Conservation (phyloP, 2,329 filamentous ascomycete species). For the Paradendryphiella salina region DNA sequence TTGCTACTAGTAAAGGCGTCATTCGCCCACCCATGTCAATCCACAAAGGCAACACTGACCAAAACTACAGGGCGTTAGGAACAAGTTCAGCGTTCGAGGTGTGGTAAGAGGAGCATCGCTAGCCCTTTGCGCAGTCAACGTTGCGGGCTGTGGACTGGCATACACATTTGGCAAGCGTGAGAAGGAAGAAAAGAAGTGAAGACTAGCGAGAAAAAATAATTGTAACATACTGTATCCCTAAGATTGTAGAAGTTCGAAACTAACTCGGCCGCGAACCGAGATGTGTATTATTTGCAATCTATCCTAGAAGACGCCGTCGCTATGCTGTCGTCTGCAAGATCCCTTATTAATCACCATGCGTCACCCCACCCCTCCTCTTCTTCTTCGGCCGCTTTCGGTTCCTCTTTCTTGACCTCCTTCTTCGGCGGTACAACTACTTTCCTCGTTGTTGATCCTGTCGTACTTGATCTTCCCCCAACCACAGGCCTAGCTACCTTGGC, state of each 20-base stretch:
- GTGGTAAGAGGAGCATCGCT: constrained; percentile 57
- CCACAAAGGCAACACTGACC: neutral
- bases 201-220: neutral
- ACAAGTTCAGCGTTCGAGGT: constrained; percentile 56
- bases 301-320: constrained; percentile 13
- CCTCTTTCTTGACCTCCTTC: constrained; percentile 38
- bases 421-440: constrained; percentile 35
- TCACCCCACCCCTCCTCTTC: constrained; percentile 48
- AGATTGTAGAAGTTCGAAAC: neutral
- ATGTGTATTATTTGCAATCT: constrained; percentile 2
- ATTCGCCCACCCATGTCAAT: neutral
- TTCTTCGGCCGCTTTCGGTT: constrained; percentile 49
- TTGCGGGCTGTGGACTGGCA: constrained; percentile 56
- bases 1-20: too few species aligned
- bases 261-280: neutral
- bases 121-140: constrained; percentile 55
- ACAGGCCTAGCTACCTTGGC: constrained; percentile 41
- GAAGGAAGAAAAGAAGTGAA: constrained; percentile 32
- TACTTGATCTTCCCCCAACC: constrained; percentile 36
- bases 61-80: constrained; percentile 44
- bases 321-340: constrained; percentile 10
- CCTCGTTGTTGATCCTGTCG: constrained; percentile 37
- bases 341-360: constrained; percentile 36
- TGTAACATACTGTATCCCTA: constrained; percentile 12
- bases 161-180: constrained; percentile 56